These are phyloP conservation scores for Suhomyces kunorum DNA, from an alignment of 1,139 yeast species.

Conservation along the genomic window DNA sequence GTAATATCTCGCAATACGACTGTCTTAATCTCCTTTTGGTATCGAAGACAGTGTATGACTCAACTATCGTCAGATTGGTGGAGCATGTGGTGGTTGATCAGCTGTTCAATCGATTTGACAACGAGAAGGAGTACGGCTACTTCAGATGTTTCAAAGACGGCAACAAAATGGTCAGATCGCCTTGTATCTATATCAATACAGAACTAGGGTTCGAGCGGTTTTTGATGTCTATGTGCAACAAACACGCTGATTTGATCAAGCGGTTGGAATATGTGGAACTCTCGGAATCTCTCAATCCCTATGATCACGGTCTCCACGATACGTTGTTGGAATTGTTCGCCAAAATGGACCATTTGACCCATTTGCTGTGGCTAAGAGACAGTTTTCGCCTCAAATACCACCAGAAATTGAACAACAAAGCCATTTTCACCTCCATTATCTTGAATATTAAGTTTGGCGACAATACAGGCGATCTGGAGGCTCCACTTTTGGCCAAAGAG, in stretches of 20 bases:
- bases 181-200: slow-evolving; percentile 37
- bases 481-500: not conserved
- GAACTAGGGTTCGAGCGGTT: slow-evolving; percentile 37
- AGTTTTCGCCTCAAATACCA: slow-evolving; percentile 35
- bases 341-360: slow-evolving; percentile 22
- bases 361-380: slow-evolving; percentile 37
- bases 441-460: slow-evolving; percentile 30
- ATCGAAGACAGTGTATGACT: slow-evolving; percentile 29
- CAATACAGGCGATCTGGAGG: slow-evolving; percentile 19
- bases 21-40: slow-evolving; percentile 37
- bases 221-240: slow-evolving; percentile 13
- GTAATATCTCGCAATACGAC: slow-evolving; percentile 44
- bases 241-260: slow-evolving; percentile 13
- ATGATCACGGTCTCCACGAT: slow-evolving; percentile 29
- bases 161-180: slow-evolving; percentile 4
- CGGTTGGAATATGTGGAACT: slow-evolving; percentile 30
- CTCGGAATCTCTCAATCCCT: slow-evolving; percentile 39
- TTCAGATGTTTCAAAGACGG: slow-evolving; percentile 8
- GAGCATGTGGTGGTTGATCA: slow-evolving; percentile 43
- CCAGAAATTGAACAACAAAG: slow-evolving; percentile 22
- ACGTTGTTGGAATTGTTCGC: slow-evolving; percentile 24
- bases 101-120: slow-evolving; percentile 36
- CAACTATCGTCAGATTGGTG: slow-evolving; percentile 38
- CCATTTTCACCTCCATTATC: slow-evolving; percentile 22
- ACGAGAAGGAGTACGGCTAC: slow-evolving; percentile 27